Evolutionary conservation across 805 yeast species (phyloP).

Genomic region (Yamadazyma endophytica): DNA sequence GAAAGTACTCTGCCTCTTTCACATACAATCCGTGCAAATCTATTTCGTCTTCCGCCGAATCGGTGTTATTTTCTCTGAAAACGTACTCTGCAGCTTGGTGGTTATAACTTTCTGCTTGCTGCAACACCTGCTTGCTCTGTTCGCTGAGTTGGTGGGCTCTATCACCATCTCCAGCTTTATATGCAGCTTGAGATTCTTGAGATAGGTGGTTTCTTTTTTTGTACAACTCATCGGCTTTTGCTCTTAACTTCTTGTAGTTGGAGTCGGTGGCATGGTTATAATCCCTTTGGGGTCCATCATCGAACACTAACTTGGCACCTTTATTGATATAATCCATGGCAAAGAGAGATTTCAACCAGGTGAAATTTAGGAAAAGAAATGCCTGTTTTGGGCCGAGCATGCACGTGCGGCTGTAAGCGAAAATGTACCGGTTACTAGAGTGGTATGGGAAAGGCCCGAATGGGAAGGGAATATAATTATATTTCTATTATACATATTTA

Average conservation of each 20-base stretch:
- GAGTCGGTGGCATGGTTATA: constrained; percentile 71
- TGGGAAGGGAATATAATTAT: no score
- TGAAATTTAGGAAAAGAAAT: no score
- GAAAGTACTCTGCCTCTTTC: constrained; percentile 77
- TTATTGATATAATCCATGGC: constrained; percentile 9
- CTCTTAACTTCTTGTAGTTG: constrained; percentile 60
- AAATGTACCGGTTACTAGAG: no score
- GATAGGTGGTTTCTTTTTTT: constrained; percentile 52
- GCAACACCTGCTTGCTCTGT: constrained; percentile 56
- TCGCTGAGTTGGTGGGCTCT: constrained; percentile 71
- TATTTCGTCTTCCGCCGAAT: constrained; percentile 79
- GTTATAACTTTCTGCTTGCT: constrained; percentile 66
- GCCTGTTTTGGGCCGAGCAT: no score
- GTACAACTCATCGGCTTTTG: constrained; percentile 65
- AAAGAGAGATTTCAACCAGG: no score
- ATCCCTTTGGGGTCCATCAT: constrained; percentile 34
- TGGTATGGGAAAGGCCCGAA: no score
- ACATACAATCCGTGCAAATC: constrained; percentile 91
- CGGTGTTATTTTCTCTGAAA: constrained; percentile 82
- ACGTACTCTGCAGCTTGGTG: constrained; percentile 85
- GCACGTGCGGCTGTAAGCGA: no score
- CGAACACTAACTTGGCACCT: constrained; percentile 9
- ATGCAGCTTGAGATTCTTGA: constrained; percentile 73
- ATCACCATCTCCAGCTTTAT: constrained; percentile 65
- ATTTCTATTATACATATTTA: no score